Base-by-base conservation (phyloP, 805 yeast species). In the Barnettozyma pratensis region DNA sequence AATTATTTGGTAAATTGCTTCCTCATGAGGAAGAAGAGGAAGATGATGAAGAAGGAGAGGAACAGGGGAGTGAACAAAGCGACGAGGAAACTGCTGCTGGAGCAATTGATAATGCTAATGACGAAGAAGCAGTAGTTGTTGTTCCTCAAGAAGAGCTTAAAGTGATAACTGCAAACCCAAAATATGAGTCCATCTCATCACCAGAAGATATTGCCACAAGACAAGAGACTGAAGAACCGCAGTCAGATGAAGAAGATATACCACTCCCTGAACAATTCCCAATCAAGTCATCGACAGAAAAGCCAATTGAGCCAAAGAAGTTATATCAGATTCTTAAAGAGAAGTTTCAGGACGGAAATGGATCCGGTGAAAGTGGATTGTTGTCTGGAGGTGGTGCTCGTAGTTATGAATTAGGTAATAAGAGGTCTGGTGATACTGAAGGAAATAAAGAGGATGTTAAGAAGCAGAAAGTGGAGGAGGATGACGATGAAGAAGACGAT, bases 1-100 rank as follows among this genome's bases (percentile, higher is more conserved):
- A 47, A 19, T 59, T 58, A 26, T 67, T 69, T 52, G 74, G 71
- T 10, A 46, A 61, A 48, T 46, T 66, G n/a, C 27, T 70, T 19
- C 56, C 42, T 2, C 52, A 51, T 38, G 57, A 47, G 3, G 61
- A 54, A 6, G 56, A 56, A 6, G 56, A 49, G 29, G 54, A 47
- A 5, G 58, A 47, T 7, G 55, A 54, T 19, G 50, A 49, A 6
- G 50, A 50, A n/a, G 55, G 45, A 3, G 54, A 44, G 26, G 60
- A 44, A 12, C 46, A 34, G 14, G 46, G 41, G 1, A 26, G 32
- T 10, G 55, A 53, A 7, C 61, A 64, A 8, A 64, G 54, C 2
- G 65, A 60, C n/a, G 56, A 53, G 2, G 60, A 51, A 7, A 38
- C 8, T 52, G 47, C 46, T 14, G 42, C 39, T 2, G 49, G 45